phyloP scores from a whole-genome alignment of 768 basidiomycete species.

The Holtermanniella nyarrowii region DNA sequence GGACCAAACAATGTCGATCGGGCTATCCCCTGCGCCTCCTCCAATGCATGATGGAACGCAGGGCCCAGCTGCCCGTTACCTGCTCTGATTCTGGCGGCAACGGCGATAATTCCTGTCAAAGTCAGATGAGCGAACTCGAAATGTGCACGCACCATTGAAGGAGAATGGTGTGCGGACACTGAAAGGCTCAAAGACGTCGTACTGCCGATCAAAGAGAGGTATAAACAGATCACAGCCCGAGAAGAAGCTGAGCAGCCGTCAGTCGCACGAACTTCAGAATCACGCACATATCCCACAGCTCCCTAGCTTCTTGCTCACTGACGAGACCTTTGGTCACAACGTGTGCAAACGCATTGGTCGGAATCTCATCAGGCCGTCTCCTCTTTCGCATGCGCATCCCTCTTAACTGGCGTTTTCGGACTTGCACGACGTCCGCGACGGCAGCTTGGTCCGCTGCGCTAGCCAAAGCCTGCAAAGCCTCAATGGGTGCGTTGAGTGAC shows the following conservation, averaged over 20 bases:
- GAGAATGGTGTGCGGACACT: constrained; percentile 92
- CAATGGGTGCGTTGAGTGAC: constrained; percentile 80
- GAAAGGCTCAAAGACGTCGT: constrained; percentile 86
- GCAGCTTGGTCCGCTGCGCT: constrained; percentile 86
- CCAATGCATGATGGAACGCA: constrained; percentile 81
- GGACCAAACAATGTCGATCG: constrained; percentile 87
- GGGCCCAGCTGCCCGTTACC: constrained; percentile 70
- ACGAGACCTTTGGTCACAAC: constrained; percentile 64
- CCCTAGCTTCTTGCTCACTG: constrained; percentile 70
- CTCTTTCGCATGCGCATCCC: constrained; percentile 29
- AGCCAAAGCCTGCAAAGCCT: constrained; percentile 84
- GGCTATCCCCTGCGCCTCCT: constrained; percentile 93
- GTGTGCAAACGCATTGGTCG: constrained; percentile 40
- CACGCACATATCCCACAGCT: constrained; percentile 77
- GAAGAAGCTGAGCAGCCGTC: constrained; percentile 60
- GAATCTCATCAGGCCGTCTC: constrained; percentile 37
- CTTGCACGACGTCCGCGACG: background rate
- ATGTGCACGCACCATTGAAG: constrained; percentile 55
- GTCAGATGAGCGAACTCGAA: background rate
- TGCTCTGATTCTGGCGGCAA: constrained; percentile 82
- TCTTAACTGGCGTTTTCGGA: constrained; percentile 1
- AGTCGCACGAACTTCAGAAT: constrained; percentile 3
- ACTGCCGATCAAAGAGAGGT: constrained; percentile 81
- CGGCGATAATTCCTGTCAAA: constrained; percentile 55
- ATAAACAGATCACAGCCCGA: constrained; percentile 94